Evolutionary conservation across 176 grass and related monocot species (phyloP).

Genomic region (Triticum timopheevii): DNA sequence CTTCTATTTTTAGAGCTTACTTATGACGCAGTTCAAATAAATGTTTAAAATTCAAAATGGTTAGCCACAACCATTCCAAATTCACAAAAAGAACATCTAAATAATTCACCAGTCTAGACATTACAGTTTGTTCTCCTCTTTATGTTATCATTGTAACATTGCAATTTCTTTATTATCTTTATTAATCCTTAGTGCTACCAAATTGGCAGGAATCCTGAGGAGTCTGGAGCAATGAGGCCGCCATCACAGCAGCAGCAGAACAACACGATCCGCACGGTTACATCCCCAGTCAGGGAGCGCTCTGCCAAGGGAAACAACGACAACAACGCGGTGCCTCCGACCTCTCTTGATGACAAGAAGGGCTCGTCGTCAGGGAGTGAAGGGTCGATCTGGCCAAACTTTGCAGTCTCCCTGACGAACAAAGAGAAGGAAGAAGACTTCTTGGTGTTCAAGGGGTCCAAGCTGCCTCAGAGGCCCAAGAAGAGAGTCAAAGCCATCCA

Average conservation of each 20-base stretch:
- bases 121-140: background rate
- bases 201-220: conserved; percentile 58
- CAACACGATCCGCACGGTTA: conserved; percentile 26
- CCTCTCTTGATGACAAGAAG: conserved; percentile 61
- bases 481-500: conserved; percentile 94
- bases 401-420: conserved; percentile 66
- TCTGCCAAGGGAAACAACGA: conserved; percentile 32
- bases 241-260: conserved; percentile 49
- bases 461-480: conserved; percentile 88
- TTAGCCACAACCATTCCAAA: background rate
- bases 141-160: conserved; percentile 4
- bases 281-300: conserved; percentile 44
- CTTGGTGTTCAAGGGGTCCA: conserved; percentile 88
- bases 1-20: background rate
- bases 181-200: conserved; percentile 26
- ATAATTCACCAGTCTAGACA: background rate
- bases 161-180: conserved; percentile 4
- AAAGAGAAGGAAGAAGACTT: conserved; percentile 99
- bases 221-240: conserved; percentile 49
- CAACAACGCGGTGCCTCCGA: conserved; percentile 28
- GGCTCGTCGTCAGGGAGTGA: conserved; percentile 75
- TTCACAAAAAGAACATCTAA: background rate
- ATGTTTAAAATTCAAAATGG: background rate
- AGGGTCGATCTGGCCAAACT: conserved; percentile 75
- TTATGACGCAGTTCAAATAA: background rate